Base-by-base conservation (phyloP, 768 basidiomycete genomes). In the Termitomyces titanicus region DNA sequence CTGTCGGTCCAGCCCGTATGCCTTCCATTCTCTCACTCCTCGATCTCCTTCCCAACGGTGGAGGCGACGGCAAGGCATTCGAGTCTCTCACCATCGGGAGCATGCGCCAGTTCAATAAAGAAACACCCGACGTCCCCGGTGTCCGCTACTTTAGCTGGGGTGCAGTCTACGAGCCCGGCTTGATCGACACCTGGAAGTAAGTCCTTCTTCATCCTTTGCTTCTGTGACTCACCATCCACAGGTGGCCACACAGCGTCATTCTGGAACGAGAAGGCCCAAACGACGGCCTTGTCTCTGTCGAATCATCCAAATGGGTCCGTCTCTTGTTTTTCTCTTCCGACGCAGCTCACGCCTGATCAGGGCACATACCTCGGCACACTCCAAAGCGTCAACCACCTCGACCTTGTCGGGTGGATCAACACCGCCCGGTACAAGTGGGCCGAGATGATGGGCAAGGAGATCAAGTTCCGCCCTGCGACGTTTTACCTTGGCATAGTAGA, bases 111-210 rank as follows among this genome's bases (percentile, higher is more conserved):
- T 99, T 99, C 73, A 99, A 99, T 66, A 82, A 88, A 53, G 79
- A 86, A 34, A 92, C 92, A 0, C 89, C 91, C 0, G 86, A 98
- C 62, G 80, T 87, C 0, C 76, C 81, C 1, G 83, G 81, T 22
- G 88, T 98, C 51, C 79, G 82, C 59, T 99, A 99, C 70, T 96
- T 91, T 62, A 94, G 91, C 64, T 99, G 94, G 92, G 97, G 97
- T 11, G 97, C 97, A 2, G 79, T 79, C 12, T 94, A 94, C 65
- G 82, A 88, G 15, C 96, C 97, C 5, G 89, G 91, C 0, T 70
- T 96, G 46, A 85, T 98, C 43, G 95, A 98, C 70, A 89, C 93
- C 0, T 97, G 91, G 84, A 89, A 88, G 74, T 78, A 25, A 35
- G 69, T 13, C 9, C 20, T 18, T 18, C 12, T 15, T 43, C 73